A percentile compares a stretch with the other conserved stretches of the same genome.
These are phyloP conservation scores for Echinosphaeria canescens DNA, from an alignment of 2,329 filamentous ascomycete genomes.

Conservation along the genomic window DNA sequence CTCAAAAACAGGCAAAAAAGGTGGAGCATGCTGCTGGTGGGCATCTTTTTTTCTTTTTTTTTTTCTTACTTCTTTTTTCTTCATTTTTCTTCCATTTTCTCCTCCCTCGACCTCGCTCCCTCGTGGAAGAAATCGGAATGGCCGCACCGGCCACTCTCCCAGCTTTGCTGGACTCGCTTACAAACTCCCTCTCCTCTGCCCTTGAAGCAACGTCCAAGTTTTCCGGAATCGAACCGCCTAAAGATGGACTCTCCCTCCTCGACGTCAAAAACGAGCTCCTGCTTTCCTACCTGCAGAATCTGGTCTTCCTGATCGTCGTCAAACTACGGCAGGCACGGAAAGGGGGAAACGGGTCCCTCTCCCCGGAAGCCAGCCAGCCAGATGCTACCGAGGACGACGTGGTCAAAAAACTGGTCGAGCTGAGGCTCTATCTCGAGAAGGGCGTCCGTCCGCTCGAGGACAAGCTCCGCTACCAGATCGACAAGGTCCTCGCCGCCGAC, in stretches of 20 bases:
- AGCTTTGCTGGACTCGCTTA: slow-evolving; percentile 31
- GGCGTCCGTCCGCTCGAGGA: slow-evolving; percentile 80
- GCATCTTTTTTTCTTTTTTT: slow-evolving; percentile 1
- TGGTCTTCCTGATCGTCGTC: slow-evolving; percentile 69
- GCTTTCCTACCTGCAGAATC: slow-evolving; percentile 84
- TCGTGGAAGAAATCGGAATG: slow-evolving; percentile 8
- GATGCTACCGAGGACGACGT: slow-evolving; percentile 28
- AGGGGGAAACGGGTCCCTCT: slow-evolving; percentile 10
- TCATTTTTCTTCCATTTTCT: background rate
- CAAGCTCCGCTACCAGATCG: slow-evolving; percentile 84
- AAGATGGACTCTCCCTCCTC: slow-evolving; percentile 80
- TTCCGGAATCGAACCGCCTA: slow-evolving; percentile 39
- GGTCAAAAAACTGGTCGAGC: slow-evolving; percentile 71
- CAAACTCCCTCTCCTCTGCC: slow-evolving; percentile 36
- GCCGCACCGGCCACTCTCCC: slow-evolving; percentile 9
- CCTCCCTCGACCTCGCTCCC: background rate
- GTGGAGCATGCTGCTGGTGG: too few relatives aligned
- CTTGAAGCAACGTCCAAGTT: slow-evolving; percentile 44
- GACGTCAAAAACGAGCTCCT: slow-evolving; percentile 96
- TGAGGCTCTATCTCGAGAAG: slow-evolving; percentile 83
- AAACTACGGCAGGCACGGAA: slow-evolving; percentile 42
- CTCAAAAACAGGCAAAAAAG: too few relatives aligned
- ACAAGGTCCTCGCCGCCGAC: slow-evolving; percentile 79
- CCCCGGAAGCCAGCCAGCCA: slow-evolving; percentile 12
- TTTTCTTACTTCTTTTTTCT: too few relatives aligned